Evolutionary conservation across 2,329 filamentous ascomycete species (phyloP).

Genomic region (Colletotrichum gigasporum): DNA sequence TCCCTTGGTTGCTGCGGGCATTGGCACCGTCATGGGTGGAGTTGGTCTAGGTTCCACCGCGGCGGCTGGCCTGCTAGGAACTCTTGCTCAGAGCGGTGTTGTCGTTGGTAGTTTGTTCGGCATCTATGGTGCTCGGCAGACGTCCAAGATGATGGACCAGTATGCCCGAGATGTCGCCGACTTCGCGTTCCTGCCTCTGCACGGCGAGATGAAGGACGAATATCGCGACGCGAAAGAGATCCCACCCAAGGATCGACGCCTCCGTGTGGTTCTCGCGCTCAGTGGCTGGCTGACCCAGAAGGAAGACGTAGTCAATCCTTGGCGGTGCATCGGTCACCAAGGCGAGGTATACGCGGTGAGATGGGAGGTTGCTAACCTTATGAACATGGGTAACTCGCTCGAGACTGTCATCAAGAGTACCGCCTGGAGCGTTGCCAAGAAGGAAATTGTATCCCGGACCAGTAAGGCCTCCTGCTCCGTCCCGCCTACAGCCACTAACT

Average conservation of each 20-base stretch:
- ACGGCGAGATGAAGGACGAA: slow-evolving; percentile 54
- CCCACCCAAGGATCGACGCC: slow-evolving; percentile 67
- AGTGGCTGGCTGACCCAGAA: slow-evolving; percentile 82
- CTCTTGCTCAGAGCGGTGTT: slow-evolving; percentile 81
- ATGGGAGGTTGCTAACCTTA: slow-evolving; percentile 82
- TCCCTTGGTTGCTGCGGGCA: slow-evolving; percentile 78
- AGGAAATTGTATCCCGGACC: slow-evolving; percentile 55
- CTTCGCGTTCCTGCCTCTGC: slow-evolving; percentile 84
- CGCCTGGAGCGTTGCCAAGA: slow-evolving; percentile 78
- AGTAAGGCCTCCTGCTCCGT: slow-evolving; percentile 48
- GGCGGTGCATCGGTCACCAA: slow-evolving; percentile 77
- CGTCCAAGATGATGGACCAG: slow-evolving; percentile 86
- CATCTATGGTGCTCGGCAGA: slow-evolving; percentile 87
- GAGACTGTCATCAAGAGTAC: slow-evolving; percentile 80
- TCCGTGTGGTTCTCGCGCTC: slow-evolving; percentile 85
- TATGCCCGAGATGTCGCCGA: slow-evolving; percentile 88
- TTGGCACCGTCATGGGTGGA: slow-evolving; percentile 83
- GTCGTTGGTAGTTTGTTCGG: slow-evolving; percentile 89
- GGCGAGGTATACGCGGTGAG: slow-evolving; percentile 84
- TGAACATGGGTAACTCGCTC: slow-evolving; percentile 81
- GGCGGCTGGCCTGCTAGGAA: slow-evolving; percentile 81
- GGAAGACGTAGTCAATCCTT: slow-evolving; percentile 78
- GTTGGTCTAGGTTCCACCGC: slow-evolving; percentile 78
- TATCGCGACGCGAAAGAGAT: slow-evolving; percentile 60
- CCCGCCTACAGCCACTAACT: not conserved